phyloP scores from a whole-genome alignment of 371 early-diverging fungal genomes.

The Sporodiniella umbellata region DNA sequence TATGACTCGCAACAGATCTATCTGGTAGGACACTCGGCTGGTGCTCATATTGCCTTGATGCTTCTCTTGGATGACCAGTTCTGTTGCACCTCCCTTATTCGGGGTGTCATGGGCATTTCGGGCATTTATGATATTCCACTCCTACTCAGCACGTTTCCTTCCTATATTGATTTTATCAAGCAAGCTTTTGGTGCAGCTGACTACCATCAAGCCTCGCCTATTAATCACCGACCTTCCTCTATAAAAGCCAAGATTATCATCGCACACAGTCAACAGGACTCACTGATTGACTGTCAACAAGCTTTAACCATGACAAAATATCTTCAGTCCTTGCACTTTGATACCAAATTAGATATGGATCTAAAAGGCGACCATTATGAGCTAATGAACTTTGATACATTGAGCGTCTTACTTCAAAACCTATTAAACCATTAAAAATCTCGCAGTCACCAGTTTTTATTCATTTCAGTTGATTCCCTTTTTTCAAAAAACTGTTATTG shows the following conservation, averaged over 20 bases:
- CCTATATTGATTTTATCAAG: constrained; percentile 66
- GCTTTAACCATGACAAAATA: constrained; percentile 50
- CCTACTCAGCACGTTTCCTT: constrained; percentile 59
- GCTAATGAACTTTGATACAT: constrained; percentile 38
- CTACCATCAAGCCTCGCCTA: constrained; percentile 50
- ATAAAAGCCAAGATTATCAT: constrained; percentile 40
- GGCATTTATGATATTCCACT: constrained; percentile 79
- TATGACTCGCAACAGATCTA: constrained; percentile 46
- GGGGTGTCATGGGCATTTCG: constrained; percentile 65
- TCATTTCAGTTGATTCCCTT: no score
- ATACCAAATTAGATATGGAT: constrained; percentile 37
- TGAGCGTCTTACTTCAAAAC: not conserved
- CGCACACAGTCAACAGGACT: constrained; percentile 67
- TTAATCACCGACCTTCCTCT: constrained; percentile 3
- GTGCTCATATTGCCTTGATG: constrained; percentile 68
- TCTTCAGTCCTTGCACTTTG: constrained; percentile 25
- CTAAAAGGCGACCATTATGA: constrained; percentile 58
- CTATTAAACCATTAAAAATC: no score
- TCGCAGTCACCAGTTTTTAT: no score
- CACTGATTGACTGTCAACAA: constrained; percentile 60
- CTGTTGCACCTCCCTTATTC: constrained; percentile 4
- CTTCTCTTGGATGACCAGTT: constrained; percentile 53
- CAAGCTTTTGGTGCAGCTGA: constrained; percentile 57
- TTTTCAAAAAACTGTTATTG: no score
- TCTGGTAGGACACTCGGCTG: constrained; percentile 83